Evolutionary conservation across 441 rosid species (phyloP), one percentile per base, ranked within the genome.

Genomic region (Aquilaria agallochum): DNA sequence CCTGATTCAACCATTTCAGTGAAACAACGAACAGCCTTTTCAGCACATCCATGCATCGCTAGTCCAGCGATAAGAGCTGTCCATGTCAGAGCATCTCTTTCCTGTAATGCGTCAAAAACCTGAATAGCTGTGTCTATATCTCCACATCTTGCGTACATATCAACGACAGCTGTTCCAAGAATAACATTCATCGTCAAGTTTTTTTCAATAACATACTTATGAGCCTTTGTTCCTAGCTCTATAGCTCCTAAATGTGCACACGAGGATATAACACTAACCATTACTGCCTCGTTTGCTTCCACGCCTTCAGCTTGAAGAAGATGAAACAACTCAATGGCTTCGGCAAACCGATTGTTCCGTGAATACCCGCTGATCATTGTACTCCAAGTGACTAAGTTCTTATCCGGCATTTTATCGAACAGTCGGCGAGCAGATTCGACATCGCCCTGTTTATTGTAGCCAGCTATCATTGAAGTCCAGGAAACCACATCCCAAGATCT

Each of bases 401-500:
- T 83, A 44, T 80, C 80, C 0, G 90, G 93, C 96, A 84, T 86
- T 86, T 42, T 76, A 56, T 84, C 93, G 63, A 86, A 89, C 93
- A 84, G 48, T 32, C 65, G 34, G 31, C 93, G 86, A 5, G 89
- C 93, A 31, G 77, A 74, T 3, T 40, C 79, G 31, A 75, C 72
- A 53, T 80, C 74, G 20, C 90, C 84, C 3, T 74, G 50, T 65
- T 66, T 81, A 11, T 69, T 74, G 20, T 70, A 83, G 0, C 90
- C 88, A 2, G 76, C 64, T 0, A 87, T 71, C 90, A 87, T 87
- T 0, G 86, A 84, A 53, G 92, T 85, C 90, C 92, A 89, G 5
- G 89, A 87, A 69, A 82, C 90, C 56, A 83, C 87, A 59, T 89
- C 85, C 2, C 74, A 68, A 59, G 53, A 46, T 34, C 40, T 9